Evolutionary conservation across 164 flowering plant species (phyloP), one percentile per base, ranked within the genome.

Genomic region (Stephania yunnanensis): DNA sequence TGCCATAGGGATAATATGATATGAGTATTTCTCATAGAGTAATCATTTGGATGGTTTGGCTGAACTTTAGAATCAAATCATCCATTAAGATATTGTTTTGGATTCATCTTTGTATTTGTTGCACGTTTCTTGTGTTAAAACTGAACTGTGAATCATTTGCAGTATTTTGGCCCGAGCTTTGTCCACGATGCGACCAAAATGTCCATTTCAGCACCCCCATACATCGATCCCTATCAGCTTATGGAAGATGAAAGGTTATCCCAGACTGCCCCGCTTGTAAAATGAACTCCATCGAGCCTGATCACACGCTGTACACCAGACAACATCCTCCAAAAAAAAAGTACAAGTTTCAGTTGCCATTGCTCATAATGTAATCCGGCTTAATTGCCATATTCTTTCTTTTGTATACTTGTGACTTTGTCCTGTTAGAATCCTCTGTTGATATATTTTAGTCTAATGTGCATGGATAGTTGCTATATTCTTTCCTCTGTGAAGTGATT

Each of bases 111-210:
- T 66, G 70, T 50, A 36, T 36, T 72, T 61, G 0, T 61, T 61
- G 66, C 9, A 2, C 15, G 25, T 55, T 58, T 42, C 61, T 30
- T 13, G 46, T 15, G 2, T 7, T 12, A 10, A 58, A 68, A 64
- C 75, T 74, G 74, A 31, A n/a, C 50, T 13, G 64, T 70, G 71
- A 30, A 10, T 6, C 15, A 52, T 61, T 72, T 77, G 85, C 91
- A 94, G 98, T 92, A 87, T 68, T 90, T 90, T 76, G 98, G 98
- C 74, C 68, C 93, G 55, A 70, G 82, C 72, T 93, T 93, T 78
- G 80, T 95, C 64, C 99, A 95, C 72, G 93, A 90, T 63, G 97
- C 75, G 80, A 85, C 82, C 74, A 70, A 80, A 5, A 71, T 45
- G 3, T 75, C 87, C 0, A 30, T 81, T 3, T 71, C 87, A 20